These are phyloP conservation scores for Coemansia sp. DNA, from an alignment of 192 early-diverging fungal species.

Conservation along the genomic window DNA sequence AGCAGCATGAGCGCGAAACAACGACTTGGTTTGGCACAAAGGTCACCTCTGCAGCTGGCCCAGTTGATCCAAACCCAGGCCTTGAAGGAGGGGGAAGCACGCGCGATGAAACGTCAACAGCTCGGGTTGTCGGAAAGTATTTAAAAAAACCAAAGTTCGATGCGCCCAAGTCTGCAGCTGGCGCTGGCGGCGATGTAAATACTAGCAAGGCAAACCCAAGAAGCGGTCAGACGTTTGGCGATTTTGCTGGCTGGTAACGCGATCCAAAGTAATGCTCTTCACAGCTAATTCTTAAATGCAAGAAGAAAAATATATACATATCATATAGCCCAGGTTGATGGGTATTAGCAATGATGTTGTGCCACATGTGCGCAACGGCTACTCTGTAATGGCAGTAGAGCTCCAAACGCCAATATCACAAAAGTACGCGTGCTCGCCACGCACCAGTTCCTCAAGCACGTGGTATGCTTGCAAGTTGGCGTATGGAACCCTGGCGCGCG, in stretches of 20 bases:
- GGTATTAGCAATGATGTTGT: background rate
- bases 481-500: conserved; percentile 45
- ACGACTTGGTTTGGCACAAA: conserved; percentile 76
- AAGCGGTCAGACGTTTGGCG: conserved; percentile 38
- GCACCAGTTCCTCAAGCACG: conserved; percentile 45
- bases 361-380: background rate
- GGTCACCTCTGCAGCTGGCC: conserved; percentile 12
- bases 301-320: background rate
- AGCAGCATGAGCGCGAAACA: conserved; percentile 61
- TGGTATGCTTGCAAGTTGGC: conserved; percentile 42
- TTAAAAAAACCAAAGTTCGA: conserved; percentile 31
- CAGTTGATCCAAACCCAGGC: background rate
- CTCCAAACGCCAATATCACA: conserved; percentile 43
- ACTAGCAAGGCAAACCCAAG: conserved; percentile 7
- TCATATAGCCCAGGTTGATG: background rate
- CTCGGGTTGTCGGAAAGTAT: conserved; percentile 32
- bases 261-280: background rate
- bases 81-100: background rate
- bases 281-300: conserved; percentile 1
- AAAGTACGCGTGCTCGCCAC: conserved; percentile 41
- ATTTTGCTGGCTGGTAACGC: conserved; percentile 43
- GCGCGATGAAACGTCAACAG: background rate
- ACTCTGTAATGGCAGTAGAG: conserved; percentile 25
- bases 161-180: background rate
- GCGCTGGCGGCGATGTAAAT: background rate